Base-by-base conservation (phyloP, 805 yeast species). In the Ogataea henricii region DNA sequence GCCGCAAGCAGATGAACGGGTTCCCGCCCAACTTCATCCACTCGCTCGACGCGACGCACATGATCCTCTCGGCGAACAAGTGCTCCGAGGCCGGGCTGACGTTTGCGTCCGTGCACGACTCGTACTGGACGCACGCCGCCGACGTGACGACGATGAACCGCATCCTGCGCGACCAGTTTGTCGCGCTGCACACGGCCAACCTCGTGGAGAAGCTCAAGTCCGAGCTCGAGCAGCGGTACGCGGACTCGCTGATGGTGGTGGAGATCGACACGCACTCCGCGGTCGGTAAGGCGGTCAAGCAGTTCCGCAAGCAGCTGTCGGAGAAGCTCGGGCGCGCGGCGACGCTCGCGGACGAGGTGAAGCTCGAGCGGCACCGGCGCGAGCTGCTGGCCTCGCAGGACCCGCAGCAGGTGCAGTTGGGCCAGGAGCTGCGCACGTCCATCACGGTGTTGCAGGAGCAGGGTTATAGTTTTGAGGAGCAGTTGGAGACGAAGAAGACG, bases 21-120 rank as follows among this genome's bases (percentile, higher is more conserved):
- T 88, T 92, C 68, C 96, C 99, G 13, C 99, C 99, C 26, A 92
- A 92, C 65, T 92, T 79, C 66, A 87, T 92, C 44, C 99, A 92
- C 64, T 92, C 98, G 0, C 73, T 92, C 48, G 99, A 92, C 74
- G 98, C 98, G 1, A 85, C 97, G 0, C 99, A 92, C 65, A 94
- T 92, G 99, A 73, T 94, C 43, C 70, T 91, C 73, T 86, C 96
- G 7, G 96, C 97, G 0, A 73, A 81, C 43, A 82, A 82, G 20
- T 89, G 97, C 66, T 81, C 85, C 4, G 76, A 82, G 35, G 63
- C 64, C 1, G 81, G 79, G 0, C 67, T 94, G 42, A 73, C 82
- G 10, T 92, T 94, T 74, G 97, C 98, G 0, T 83, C 98, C 0
- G 99, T 92, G 20, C 99, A 92, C 67, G 99, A 92, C 65, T 92